Conservation (phyloP, 768 basidiomycete genomes). For the Favolaschia claudopus region DNA sequence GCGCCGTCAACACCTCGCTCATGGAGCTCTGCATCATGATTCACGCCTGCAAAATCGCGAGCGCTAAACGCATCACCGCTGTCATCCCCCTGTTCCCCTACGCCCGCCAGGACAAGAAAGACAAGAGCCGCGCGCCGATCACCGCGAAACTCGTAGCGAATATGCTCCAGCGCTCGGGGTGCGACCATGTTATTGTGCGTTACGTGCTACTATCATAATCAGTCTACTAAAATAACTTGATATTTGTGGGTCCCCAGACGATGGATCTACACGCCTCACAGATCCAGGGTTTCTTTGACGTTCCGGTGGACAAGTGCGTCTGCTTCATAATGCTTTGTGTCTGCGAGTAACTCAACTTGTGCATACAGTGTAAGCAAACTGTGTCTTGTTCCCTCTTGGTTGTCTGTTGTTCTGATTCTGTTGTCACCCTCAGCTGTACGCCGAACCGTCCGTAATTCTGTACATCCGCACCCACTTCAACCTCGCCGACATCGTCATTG, state of each 20-base stretch:
- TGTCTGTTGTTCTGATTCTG: conserved; percentile 3
- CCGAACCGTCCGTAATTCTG: conserved; percentile 92
- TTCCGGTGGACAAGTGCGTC: conserved; percentile 98
- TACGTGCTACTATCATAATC: too few species aligned
- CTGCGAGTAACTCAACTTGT: background rate
- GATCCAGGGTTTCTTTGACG: conserved; percentile 99
- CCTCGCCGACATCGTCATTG: conserved; percentile 86
- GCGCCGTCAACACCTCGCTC: conserved; percentile 87
- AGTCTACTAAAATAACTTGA: background rate
- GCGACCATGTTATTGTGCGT: conserved; percentile 95
- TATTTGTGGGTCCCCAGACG: conserved; percentile 58
- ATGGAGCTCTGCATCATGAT: conserved; percentile 99
- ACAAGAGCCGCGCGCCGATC: conserved; percentile 97
- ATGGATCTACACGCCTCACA: conserved; percentile 99
- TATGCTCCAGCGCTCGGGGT: conserved; percentile 91
- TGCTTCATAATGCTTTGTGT: background rate
- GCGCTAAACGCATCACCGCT: conserved; percentile 95
- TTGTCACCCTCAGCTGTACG: conserved; percentile 73
- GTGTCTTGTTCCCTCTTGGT: background rate
- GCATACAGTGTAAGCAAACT: conserved; percentile 18
- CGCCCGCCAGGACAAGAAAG: conserved; percentile 97
- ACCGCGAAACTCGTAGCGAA: conserved; percentile 98
- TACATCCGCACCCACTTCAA: conserved; percentile 95
- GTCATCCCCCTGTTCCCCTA: conserved; percentile 97
- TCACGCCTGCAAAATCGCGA: conserved; percentile 98